Base-by-base conservation (phyloP, 75 land plant genomes). In the Picea sitchensis region DNA sequence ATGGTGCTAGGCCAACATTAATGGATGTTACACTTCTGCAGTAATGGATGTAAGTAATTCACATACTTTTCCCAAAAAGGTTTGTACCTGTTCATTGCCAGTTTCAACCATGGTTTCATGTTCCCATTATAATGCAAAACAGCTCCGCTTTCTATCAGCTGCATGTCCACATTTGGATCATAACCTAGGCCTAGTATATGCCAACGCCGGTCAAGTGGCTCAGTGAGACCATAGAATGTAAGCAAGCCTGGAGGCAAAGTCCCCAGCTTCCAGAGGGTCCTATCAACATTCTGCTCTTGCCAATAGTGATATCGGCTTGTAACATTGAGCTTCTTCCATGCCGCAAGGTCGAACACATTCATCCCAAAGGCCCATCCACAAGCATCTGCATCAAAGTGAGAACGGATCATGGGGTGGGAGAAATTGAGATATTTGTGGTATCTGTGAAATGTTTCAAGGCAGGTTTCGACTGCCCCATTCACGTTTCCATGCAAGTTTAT, bases 341-440 rank as follows among this genome's bases (percentile, higher is more conserved):
- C 85, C 14, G 92, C 85, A 71, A 96, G 80, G 77, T 96, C 96
- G 77, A 96, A 94, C 3, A 96, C 86, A 78, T 96, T 96, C 97
- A 96, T 89, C 38, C 98, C 98, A 80, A 96, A 96, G 23, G 97
- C 98, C 98, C 98, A 96, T 32, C 94, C 94, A 86, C 98, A 96
- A 1, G 97, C 89, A 38, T 96, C 97, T 23, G 97, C 93, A 72
- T 96, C 97, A 77, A 96, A 90, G 67, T 88, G 84, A 20, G 92
- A 75, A 77, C 85, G 86, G 41, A 96, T 87, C 3, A 83, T 79
- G 15, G 94, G 87, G 65, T 92, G 90, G 32, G 98, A 92, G 81
- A 96, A 96, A 58, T 96, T 96, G 26, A 96, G 90, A 79, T 96
- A 96, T 82, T 92, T 96, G 85, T 96, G 90, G 82, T 82, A 96